These are phyloP conservation scores for Tuber microsphaerosporum DNA, from an alignment of 495 filamentous ascomycete genomes.

Conservation along the genomic window DNA sequence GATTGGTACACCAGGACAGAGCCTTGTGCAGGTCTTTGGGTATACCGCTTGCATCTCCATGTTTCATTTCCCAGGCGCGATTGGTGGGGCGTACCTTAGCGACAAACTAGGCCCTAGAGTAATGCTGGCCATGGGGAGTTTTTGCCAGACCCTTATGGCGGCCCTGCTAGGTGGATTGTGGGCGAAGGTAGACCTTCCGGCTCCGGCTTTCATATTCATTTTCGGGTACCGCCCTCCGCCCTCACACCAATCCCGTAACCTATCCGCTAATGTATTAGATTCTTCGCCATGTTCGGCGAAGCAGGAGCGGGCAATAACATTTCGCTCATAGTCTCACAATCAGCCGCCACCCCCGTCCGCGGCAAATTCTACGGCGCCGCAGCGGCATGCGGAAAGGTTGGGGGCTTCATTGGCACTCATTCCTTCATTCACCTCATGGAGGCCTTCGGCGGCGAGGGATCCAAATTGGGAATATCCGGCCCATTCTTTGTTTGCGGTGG, in stretches of 20 bases:
- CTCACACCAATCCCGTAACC: background rate
- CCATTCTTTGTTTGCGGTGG: constrained; percentile 68
- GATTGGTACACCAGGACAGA: background rate
- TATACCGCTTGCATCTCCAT: constrained; percentile 79
- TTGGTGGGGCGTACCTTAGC: constrained; percentile 63
- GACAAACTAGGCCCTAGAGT: constrained; percentile 70
- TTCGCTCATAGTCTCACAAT: constrained; percentile 78
- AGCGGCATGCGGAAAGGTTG: constrained; percentile 76
- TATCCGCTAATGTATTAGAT: constrained; percentile 46
- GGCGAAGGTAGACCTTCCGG: constrained; percentile 45
- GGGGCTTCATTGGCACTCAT: constrained; percentile 83
- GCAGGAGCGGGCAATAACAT: constrained; percentile 88
- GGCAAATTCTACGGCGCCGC: constrained; percentile 90
- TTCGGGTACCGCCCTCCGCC: constrained; percentile 10
- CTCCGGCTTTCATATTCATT: constrained; percentile 27
- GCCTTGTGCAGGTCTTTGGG: constrained; percentile 56
- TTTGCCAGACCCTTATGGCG: constrained; percentile 65
- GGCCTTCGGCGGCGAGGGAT: constrained; percentile 53
- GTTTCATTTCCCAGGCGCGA: constrained; percentile 79
- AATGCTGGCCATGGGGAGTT: constrained; percentile 60
- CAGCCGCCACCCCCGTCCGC: constrained; percentile 73
- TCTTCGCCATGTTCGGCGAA: constrained; percentile 80
- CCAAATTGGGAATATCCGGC: constrained; percentile 60
- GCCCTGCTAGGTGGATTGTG: constrained; percentile 82
- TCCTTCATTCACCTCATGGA: constrained; percentile 66